Conservation (phyloP, 164 flowering plant genomes). For the Tetracentron sinense region DNA sequence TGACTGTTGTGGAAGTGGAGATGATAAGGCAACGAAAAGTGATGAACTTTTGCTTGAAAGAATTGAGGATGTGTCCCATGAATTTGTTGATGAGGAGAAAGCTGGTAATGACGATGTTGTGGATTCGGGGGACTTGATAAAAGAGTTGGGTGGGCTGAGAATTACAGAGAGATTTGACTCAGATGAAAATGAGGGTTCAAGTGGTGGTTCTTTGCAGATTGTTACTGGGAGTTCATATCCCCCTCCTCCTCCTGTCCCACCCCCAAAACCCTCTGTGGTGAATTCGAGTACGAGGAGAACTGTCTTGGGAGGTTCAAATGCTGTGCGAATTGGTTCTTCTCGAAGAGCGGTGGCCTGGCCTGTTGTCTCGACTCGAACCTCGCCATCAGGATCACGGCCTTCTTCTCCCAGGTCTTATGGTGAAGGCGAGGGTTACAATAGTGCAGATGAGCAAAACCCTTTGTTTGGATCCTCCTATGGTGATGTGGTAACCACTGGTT, state of each 20-base stretch:
- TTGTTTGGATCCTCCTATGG: constrained; percentile 66
- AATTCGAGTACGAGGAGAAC: constrained; percentile 48
- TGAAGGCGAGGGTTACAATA: constrained; percentile 95
- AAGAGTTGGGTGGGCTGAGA: constrained; percentile 39
- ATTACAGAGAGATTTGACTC: constrained; percentile 31
- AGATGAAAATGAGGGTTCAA: constrained; percentile 37
- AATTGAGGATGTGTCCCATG: constrained; percentile 26
- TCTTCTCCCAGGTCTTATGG: constrained; percentile 87
- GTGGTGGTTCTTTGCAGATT: constrained; percentile 31
- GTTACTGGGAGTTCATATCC: constrained; percentile 47
- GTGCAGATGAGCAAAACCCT: constrained; percentile 93
- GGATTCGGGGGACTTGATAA: constrained; percentile 29
- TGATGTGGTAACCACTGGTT: constrained; percentile 57
- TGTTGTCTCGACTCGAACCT: constrained; percentile 53
- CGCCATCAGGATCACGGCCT: constrained; percentile 77
- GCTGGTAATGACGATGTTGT: constrained; percentile 25
- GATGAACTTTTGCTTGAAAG: constrained; percentile 38
- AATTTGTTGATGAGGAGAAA: constrained; percentile 32
- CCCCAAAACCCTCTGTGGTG: constrained; percentile 53
- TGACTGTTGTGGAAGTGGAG: constrained; percentile 35
- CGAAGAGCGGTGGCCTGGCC: constrained; percentile 74
- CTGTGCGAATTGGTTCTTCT: constrained; percentile 53
- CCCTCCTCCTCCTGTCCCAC: constrained; percentile 96
- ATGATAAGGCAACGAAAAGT: constrained; percentile 28
- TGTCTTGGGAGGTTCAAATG: constrained; percentile 37